A percentile compares a stretch with the other conserved stretches of the same genome.
These are phyloP conservation scores for Stachybotrys chartarum DNA, from an alignment of 2,329 filamentous ascomycete species.

Conservation along the genomic window DNA sequence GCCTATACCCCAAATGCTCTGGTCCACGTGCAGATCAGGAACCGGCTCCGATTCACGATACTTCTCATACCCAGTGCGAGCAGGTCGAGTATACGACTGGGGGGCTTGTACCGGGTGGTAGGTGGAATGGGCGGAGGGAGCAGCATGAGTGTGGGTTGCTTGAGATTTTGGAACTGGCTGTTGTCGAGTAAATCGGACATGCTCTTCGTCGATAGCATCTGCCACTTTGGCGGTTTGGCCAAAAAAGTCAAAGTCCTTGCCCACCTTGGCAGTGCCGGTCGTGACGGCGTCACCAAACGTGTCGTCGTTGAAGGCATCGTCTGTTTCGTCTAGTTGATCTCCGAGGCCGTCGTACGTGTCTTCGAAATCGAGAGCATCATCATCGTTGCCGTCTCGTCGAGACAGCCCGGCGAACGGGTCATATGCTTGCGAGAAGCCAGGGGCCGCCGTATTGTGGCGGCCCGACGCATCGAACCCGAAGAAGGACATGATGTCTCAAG, in stretches of 20 bases:
- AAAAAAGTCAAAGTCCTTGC: slow-evolving; percentile 96
- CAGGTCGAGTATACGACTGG: slow-evolving; percentile 44
- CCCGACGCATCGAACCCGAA: slow-evolving; percentile 73
- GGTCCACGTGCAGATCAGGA: slow-evolving; percentile 85
- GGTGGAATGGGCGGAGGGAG: slow-evolving; percentile 21
- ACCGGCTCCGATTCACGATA: slow-evolving; percentile 80
- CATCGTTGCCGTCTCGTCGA: slow-evolving; percentile 51
- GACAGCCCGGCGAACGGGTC: slow-evolving; percentile 87
- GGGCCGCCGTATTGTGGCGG: slow-evolving; percentile 59
- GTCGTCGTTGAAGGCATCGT: slow-evolving; percentile 94
- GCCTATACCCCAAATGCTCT: slow-evolving; percentile 81
- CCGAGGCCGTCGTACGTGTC: slow-evolving; percentile 96
- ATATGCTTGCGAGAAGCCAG: slow-evolving; percentile 74
- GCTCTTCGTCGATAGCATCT: slow-evolving; percentile 83
- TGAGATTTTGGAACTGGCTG: slow-evolving; percentile 45
- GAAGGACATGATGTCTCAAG: slow-evolving; percentile 64
- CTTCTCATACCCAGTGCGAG: slow-evolving; percentile 81
- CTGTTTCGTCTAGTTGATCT: slow-evolving; percentile 81
- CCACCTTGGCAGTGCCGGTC: slow-evolving; percentile 46
- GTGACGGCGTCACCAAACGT: slow-evolving; percentile 60
- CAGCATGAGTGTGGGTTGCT: slow-evolving; percentile 25
- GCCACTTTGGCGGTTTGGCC: slow-evolving; percentile 84
- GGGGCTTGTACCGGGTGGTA: slow-evolving; percentile 14
- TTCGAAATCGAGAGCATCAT: slow-evolving; percentile 70
- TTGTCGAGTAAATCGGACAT: slow-evolving; percentile 73